Base-by-base conservation (phyloP, 176 grass and related monocot species). In the Bromus sterilis region DNA sequence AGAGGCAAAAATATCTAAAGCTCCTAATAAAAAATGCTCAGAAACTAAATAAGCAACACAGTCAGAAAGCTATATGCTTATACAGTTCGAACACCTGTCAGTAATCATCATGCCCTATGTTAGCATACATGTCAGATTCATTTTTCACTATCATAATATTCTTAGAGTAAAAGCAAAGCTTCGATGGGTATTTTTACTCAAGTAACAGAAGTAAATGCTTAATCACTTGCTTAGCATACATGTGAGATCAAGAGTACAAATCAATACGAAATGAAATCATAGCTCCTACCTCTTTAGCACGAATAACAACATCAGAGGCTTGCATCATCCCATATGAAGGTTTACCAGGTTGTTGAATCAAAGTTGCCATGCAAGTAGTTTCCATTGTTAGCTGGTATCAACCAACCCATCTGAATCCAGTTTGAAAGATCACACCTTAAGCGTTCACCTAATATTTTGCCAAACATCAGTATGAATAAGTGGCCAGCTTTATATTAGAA, bases 341-440 rank as follows among this genome's bases (percentile, higher is more conserved):
- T 66, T 93, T 84, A 64, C 91, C 88, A 80, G 96, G 92, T 85
- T 99, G 88, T 84, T 93, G 92, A 85, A 99, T 86, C 88, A 95
- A 84, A 84, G 87, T 91, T 99, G 86, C 75, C 51, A 90, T 88
- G 75, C 12, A 82, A 83, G 71, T 49, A 90, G 18, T 36, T 75
- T 77, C 24, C 35, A 26, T 46, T 31, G 81, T 79, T 66, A 76
- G 78, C 28, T 86, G 36, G 43, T 80, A 76, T 53, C 51, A 51
- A 89, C 24, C 40, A 61, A 80, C 14, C 35, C 65, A 43, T 12
- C 11, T 10, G 12, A 43, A 43, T 9, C 41, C 9, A 24, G 55
- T n/a, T 56, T 56, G 55, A n/a, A 56, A 7, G 30, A 72, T 72
- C 26, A 48, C 41, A 48, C 41, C 42, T 31, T 48, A 72, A 48